A percentile compares a stretch with the other conserved stretches of the same genome.
Conservation (phyloP, 1,139 yeast genomes). For the Yamadazyma epiphylla region DNA sequence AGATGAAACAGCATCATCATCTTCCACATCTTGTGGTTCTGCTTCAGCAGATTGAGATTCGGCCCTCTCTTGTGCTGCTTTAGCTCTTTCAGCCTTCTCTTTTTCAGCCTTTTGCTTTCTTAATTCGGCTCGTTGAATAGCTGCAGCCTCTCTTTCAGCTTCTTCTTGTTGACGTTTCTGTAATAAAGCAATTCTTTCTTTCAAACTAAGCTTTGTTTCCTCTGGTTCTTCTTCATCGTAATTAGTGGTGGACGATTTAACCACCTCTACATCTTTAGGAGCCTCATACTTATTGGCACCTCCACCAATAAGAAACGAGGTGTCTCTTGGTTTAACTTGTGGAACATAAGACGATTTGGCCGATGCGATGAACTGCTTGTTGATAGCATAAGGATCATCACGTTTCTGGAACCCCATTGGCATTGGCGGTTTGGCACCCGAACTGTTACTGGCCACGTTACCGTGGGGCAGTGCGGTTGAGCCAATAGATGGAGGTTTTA, state of each 20-base stretch:
- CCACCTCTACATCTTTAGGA: slow-evolving; percentile 20
- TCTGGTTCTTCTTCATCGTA: slow-evolving; percentile 23
- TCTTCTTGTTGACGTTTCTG: slow-evolving; percentile 83
- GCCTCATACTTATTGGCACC: slow-evolving; percentile 26
- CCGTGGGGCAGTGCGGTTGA: slow-evolving; percentile 1
- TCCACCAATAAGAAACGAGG: slow-evolving; percentile 26
- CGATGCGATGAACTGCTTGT: slow-evolving; percentile 41
- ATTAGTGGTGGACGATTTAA: slow-evolving; percentile 13
- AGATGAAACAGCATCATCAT: slow-evolving; percentile 3
- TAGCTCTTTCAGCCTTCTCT: slow-evolving; percentile 20
- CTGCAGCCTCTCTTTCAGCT: slow-evolving; percentile 69
- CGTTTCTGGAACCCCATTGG: slow-evolving; percentile 23
- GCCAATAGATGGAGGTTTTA: background rate
- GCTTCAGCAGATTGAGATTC: slow-evolving; percentile 9
- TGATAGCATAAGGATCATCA: slow-evolving; percentile 40
- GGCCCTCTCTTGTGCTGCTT: slow-evolving; percentile 10
- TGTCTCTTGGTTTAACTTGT: slow-evolving; percentile 40
- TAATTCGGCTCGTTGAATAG: slow-evolving; percentile 54
- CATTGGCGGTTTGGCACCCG: slow-evolving; percentile 11
- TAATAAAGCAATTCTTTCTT: slow-evolving; percentile 79
- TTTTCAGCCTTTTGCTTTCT: slow-evolving; percentile 43
- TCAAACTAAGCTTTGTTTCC: slow-evolving; percentile 59
- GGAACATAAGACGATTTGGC: slow-evolving; percentile 45
- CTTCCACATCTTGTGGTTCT: slow-evolving; percentile 5
- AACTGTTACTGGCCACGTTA: slow-evolving; percentile 1